Conservation (phyloP, 805 yeast species). For the Starmerella cellae region DNA sequence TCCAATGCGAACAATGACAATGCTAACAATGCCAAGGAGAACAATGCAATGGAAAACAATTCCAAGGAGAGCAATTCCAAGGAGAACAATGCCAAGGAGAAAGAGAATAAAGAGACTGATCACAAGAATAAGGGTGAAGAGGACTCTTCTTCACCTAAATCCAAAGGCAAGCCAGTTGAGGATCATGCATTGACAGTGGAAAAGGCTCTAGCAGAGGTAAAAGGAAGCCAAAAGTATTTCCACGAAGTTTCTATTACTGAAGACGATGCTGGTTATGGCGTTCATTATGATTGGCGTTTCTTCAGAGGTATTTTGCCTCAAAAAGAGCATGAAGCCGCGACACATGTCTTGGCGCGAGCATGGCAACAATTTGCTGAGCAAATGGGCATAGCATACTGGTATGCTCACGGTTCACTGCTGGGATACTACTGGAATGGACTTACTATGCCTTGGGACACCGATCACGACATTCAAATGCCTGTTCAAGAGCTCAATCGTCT, state of each 20-base stretch:
- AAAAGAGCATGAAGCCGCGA: conserved; percentile 33
- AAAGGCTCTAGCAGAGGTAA: conserved; percentile 1
- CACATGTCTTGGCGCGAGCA: conserved; percentile 37
- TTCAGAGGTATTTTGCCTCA: conserved; percentile 35
- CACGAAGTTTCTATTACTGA: conserved; percentile 12
- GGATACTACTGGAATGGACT: conserved; percentile 42
- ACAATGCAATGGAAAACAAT: neutral
- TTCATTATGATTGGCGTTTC: conserved; percentile 53
- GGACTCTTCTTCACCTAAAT: too few relatives aligned
- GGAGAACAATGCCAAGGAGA: neutral
- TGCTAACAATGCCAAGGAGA: neutral
- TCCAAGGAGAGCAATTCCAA: neutral
- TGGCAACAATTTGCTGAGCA: conserved; percentile 37
- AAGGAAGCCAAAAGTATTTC: conserved; percentile 9
- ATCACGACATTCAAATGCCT: conserved; percentile 40
- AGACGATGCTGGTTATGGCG: conserved; percentile 20
- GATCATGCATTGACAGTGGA: conserved; percentile 10
- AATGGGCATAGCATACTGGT: conserved; percentile 35
- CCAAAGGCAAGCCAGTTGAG: neutral
- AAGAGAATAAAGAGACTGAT: neutral
- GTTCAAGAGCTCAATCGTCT: conserved; percentile 35
- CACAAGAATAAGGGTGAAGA: too few relatives aligned
- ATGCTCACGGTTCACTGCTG: conserved; percentile 38
- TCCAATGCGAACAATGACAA: too few relatives aligned
- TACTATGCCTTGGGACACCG: conserved; percentile 42